A percentile compares a stretch with the other conserved stretches of the same genome.
phyloP scores from a whole-genome alignment of 2,329 filamentous ascomycete genomes.

The Zymoseptoria passerinii region DNA sequence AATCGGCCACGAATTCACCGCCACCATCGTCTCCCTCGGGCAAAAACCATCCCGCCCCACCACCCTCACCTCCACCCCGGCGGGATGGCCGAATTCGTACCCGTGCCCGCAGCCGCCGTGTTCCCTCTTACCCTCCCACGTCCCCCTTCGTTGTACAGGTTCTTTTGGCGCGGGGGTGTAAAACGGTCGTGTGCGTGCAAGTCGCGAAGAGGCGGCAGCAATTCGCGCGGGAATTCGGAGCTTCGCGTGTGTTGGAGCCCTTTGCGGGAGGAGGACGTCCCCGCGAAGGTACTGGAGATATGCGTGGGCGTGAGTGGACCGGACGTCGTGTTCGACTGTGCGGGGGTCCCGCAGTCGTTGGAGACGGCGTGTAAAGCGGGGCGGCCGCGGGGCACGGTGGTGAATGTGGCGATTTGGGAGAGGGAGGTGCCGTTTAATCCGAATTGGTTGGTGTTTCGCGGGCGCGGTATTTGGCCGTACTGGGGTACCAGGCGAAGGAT shows the following conservation, averaged over 20 bases:
- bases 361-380: constrained; percentile 43
- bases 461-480: constrained; percentile 43
- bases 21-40: constrained; percentile 52
- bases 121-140: no score
- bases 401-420: constrained; percentile 61
- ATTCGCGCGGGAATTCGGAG: constrained; percentile 48
- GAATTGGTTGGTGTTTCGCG: constrained; percentile 46
- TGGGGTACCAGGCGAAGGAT: constrained; percentile 46
- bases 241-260: constrained; percentile 48
- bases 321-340: constrained; percentile 55
- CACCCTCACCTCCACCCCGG: constrained; percentile 40
- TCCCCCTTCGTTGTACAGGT: no score
- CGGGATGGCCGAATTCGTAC: constrained; percentile 48
- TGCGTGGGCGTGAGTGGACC: constrained; percentile 43
- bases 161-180: constrained; percentile 46
- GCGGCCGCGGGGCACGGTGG: constrained; percentile 47
- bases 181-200: constrained; percentile 51
- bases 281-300: constrained; percentile 39
- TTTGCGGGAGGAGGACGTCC: constrained; percentile 43
- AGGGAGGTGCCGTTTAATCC: constrained; percentile 45
- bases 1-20: constrained; percentile 59
- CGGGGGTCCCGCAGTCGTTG: constrained; percentile 45
- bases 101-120: constrained; percentile 42
- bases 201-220: constrained; percentile 43
- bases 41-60: constrained; percentile 21